These are phyloP conservation scores for Teunomyces kruisii DNA, from an alignment of 805 yeast genomes.

Conservation along the genomic window DNA sequence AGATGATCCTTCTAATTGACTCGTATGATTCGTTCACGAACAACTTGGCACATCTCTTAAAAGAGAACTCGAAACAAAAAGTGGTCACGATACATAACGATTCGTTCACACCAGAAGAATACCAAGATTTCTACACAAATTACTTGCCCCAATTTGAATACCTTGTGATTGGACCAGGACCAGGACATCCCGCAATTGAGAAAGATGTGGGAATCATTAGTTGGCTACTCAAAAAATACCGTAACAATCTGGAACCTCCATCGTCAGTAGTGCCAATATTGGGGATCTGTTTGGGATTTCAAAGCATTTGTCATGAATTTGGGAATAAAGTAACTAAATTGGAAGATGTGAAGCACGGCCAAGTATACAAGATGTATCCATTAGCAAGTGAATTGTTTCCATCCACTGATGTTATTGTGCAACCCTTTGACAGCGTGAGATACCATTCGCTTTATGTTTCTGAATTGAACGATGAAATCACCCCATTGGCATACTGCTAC, in stretches of 20 bases:
- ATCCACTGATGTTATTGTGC: conserved; percentile 20
- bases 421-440: conserved; percentile 65
- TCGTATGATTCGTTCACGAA: conserved; percentile 95
- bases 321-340: conserved; percentile 60
- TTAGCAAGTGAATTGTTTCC: conserved; percentile 21
- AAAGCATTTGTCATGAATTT: conserved; percentile 64
- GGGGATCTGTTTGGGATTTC: conserved; percentile 95
- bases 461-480: conserved; percentile 31
- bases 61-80: conserved; percentile 47
- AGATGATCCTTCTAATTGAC: conserved; percentile 70
- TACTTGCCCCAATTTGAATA: conserved; percentile 63
- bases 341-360: conserved; percentile 78
- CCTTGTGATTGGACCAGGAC: conserved; percentile 93
- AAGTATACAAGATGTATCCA: conserved; percentile 55
- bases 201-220: conserved; percentile 75
- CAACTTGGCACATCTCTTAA: conserved; percentile 67
- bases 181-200: conserved; percentile 74
- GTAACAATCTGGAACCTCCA: conserved; percentile 7
- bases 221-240: conserved; percentile 44
- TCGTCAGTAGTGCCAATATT: conserved; percentile 55
- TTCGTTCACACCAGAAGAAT: conserved; percentile 35
- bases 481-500: conserved; percentile 63
- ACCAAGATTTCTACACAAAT: conserved; percentile 33
- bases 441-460: conserved; percentile 81
- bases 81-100: conserved; percentile 67